These are phyloP conservation scores for Blastocladiella emersonii DNA, from an alignment of 371 early-diverging fungal genomes.

Conservation along the genomic window DNA sequence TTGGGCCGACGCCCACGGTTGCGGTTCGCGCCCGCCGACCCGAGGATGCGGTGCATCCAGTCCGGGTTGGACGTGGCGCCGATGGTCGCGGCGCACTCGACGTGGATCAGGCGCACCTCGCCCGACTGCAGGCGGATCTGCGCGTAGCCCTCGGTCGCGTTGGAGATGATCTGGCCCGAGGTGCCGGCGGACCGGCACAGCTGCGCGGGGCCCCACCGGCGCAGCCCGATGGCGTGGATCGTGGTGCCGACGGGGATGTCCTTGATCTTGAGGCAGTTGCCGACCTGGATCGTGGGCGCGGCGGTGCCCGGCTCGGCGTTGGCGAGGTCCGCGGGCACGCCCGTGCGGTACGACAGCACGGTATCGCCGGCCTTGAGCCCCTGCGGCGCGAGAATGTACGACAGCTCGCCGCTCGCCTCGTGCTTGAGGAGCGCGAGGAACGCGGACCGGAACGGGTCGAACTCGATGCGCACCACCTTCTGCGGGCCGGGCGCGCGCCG, in stretches of 20 bases:
- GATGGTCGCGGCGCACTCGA: constrained; percentile 72
- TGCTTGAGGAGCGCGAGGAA: constrained; percentile 77
- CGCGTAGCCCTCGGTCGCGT: constrained; percentile 62
- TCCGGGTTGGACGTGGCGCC: constrained; percentile 86
- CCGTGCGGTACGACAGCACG: constrained; percentile 46
- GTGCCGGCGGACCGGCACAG: constrained; percentile 83
- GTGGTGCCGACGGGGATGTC: constrained; percentile 87
- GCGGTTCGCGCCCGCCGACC: constrained; percentile 82
- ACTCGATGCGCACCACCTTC: constrained; percentile 77
- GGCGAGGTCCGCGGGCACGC: constrained; percentile 11
- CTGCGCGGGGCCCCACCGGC: constrained; percentile 63
- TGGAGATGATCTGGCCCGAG: constrained; percentile 72
- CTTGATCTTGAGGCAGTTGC: constrained; percentile 80
- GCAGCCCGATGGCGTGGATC: constrained; percentile 75
- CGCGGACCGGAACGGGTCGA: constrained; percentile 89
- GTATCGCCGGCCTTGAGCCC: constrained; percentile 28
- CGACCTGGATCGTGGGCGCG: constrained; percentile 19
- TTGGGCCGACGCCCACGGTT: constrained; percentile 91
- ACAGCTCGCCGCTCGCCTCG: constrained; percentile 53
- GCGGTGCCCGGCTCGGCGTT: constrained; percentile 3
- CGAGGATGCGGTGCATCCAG: constrained; percentile 75
- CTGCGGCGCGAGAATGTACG: constrained; percentile 71
- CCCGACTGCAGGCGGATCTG: constrained; percentile 77
- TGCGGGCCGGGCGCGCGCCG: constrained; percentile 62
- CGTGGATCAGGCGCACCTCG: constrained; percentile 78